phyloP scores from a whole-genome alignment of 306 rosid species.

The Herpetospermum pedunculosum region DNA sequence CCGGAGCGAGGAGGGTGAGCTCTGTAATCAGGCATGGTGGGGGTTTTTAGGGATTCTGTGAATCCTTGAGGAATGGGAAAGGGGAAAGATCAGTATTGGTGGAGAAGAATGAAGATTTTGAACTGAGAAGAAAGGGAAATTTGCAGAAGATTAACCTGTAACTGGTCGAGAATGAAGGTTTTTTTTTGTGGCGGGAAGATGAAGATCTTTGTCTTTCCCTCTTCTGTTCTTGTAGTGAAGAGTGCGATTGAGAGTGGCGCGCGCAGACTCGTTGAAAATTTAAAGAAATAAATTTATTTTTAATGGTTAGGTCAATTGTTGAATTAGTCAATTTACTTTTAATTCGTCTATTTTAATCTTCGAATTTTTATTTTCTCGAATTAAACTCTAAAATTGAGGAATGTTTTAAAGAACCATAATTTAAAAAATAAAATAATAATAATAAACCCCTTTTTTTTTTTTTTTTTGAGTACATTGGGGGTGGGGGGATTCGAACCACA shows the following conservation, averaged over 20 bases:
- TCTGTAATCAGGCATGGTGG: conserved; percentile 3
- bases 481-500: too few relatives aligned
- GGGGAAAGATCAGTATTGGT: background rate
- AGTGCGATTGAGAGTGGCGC: background rate
- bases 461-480: too few relatives aligned
- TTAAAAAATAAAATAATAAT: too few relatives aligned
- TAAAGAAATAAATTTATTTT: background rate
- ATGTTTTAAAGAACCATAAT: too few relatives aligned
- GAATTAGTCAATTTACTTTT: too few relatives aligned
- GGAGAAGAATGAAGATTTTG: background rate
- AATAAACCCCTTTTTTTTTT: too few relatives aligned
- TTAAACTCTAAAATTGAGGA: too few relatives aligned
- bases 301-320: too few relatives aligned
- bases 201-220: background rate
- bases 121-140: background rate
- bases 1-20: conserved; percentile 16
- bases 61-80: background rate
- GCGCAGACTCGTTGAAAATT: background rate
- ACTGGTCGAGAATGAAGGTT: background rate
- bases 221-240: background rate
- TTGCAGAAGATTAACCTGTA: background rate
- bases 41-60: background rate
- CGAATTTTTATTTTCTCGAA: background rate
- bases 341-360: too few relatives aligned
- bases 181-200: conserved; percentile 4